Conservation (phyloP, 805 yeast species). For the Lachancea kluyveri region DNA sequence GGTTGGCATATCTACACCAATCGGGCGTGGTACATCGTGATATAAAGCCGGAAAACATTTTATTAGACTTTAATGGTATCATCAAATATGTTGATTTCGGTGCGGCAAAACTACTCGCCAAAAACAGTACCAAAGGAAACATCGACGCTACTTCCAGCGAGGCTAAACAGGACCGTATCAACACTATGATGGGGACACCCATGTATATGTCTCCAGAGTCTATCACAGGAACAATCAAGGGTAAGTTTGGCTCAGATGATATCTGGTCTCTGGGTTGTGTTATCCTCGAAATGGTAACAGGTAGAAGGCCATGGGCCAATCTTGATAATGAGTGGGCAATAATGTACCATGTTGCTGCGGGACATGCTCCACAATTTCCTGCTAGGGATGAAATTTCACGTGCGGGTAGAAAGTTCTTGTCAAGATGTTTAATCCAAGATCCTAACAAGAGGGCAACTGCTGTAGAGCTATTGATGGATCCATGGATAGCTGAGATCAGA, state of each 20-base stretch:
- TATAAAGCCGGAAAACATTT: slow-evolving; percentile 89
- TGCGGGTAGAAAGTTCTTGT: slow-evolving; percentile 64
- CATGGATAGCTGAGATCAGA: slow-evolving; percentile 77
- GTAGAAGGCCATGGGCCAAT: slow-evolving; percentile 93
- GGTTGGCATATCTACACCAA: slow-evolving; percentile 88
- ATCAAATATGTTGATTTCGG: slow-evolving; percentile 97
- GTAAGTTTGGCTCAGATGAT: slow-evolving; percentile 46
- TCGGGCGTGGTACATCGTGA: slow-evolving; percentile 96
- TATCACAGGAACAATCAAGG: slow-evolving; percentile 60
- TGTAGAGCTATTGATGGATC: slow-evolving; percentile 75
- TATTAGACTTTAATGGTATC: slow-evolving; percentile 86
- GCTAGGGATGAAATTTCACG: slow-evolving; percentile 67
- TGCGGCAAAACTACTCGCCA: slow-evolving; percentile 85
- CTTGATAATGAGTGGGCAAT: slow-evolving; percentile 97
- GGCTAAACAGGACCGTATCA: slow-evolving; percentile 10
- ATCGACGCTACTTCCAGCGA: slow-evolving; percentile 13
- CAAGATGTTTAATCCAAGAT: slow-evolving; percentile 73
- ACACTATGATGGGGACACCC: slow-evolving; percentile 76
- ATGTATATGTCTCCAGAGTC: slow-evolving; percentile 99
- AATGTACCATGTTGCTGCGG: slow-evolving; percentile 97
- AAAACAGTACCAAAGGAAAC: slow-evolving; percentile 43
- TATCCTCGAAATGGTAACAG: slow-evolving; percentile 93
- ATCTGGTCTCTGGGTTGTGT: slow-evolving; percentile 98
- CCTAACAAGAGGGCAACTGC: slow-evolving; percentile 80
- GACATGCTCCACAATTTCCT: slow-evolving; percentile 85